These are phyloP conservation scores for Acer yangbiense DNA, from an alignment of 345 rosid species.

Conservation along the genomic window DNA sequence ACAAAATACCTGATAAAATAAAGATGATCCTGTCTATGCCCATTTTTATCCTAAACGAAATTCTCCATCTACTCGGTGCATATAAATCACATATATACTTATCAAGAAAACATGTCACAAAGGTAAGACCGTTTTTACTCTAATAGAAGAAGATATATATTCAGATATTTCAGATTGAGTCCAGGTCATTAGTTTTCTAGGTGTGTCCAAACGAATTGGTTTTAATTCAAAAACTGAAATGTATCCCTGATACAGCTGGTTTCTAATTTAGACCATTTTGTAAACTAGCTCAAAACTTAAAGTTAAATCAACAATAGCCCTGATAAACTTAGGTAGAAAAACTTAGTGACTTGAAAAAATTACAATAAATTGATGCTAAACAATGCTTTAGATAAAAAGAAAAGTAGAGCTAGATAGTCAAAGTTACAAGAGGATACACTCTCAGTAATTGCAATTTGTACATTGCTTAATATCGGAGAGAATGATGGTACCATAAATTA, in stretches of 20 bases:
- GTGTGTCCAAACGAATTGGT: too few relatives aligned
- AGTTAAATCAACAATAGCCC: background rate
- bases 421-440: background rate
- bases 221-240: too few relatives aligned
- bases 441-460: too few relatives aligned
- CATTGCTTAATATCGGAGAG: too few relatives aligned
- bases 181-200: too few relatives aligned
- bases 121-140: too few relatives aligned
- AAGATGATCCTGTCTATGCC: background rate
- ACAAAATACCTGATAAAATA: background rate
- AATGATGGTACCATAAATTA: background rate
- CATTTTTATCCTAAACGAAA: background rate
- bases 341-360: background rate
- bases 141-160: too few relatives aligned
- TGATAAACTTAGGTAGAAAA: background rate
- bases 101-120: background rate
- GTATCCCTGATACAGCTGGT: too few relatives aligned
- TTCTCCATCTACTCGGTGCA: background rate
- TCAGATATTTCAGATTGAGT: too few relatives aligned
- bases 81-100: too few relatives aligned
- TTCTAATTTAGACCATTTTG: background rate
- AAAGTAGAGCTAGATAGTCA: background rate
- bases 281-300: background rate
- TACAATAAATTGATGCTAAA: too few relatives aligned
- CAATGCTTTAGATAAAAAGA: background rate